Evolutionary conservation across 2,329 filamentous ascomycete species (phyloP), one percentile per base, ranked within the genome.

Genomic region (Stemphylium lycopersici): DNA sequence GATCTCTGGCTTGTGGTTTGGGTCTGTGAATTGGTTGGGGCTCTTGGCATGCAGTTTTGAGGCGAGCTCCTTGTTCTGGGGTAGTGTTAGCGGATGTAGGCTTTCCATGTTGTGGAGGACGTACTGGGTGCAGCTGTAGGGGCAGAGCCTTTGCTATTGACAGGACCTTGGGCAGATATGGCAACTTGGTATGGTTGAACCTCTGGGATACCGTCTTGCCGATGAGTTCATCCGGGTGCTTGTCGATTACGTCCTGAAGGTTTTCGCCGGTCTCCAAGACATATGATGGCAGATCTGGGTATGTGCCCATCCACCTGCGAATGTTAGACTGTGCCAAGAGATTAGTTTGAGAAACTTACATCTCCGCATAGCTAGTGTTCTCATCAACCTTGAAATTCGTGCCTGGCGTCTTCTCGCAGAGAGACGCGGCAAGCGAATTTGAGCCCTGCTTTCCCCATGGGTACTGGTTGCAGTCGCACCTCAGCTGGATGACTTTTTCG

Each of bases 1-100:
- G 48, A 93, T 92, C 69, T 93, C 89, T 1, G 90, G 89, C 75
- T 92, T 92, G 78, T 92, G 89, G 71, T 92, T 92, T 2, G 83
- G 77, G 61, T 93, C 89, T 1, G 83, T 84, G 71, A 89, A 92
- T 52, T 85, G 82, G 2, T 84, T 74, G 0, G 89, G 88, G 48
- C 90, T 80, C 59, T 84, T 71, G 48, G 81, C 70, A 74, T 91
- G 87, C 2, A 91, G 80, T 63, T 86, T 80, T 7, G 80, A 75
- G 0, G 89, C 83, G 1, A 91, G 81, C 0, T 83, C 78, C 66
- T 88, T 90, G 76, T 91, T 84, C 29, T 75, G 16, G 1, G 18
- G 1, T 18, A 6, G 29, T 16, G 36, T 67, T 45, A 66, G 55
- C 4, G 44, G 16, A 33, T 26, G 16, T 10, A 41, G 0, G 3